Base-by-base conservation (phyloP, 169 alveolate genomes). In the Babesia sp. region DNA sequence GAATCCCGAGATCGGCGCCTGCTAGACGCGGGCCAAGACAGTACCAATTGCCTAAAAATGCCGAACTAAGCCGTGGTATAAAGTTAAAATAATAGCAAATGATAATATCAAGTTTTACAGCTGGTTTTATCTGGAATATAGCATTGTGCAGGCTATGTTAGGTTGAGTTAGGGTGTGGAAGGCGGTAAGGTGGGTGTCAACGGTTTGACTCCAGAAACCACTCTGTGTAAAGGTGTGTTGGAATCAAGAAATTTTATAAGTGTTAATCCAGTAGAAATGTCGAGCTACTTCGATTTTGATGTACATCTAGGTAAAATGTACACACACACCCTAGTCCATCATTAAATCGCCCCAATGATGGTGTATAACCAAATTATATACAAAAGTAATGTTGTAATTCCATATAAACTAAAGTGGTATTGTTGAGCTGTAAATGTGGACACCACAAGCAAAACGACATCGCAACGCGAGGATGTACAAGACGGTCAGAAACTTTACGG, bases 371-470 rank as follows among this genome's bases (percentile, higher is more conserved):
- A 39, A 39, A 39, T 39, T 9, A 39, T 39, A 39, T 39, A n/a
- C 46, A 9, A 14, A 39, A 39, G 46, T 39, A 9, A 39, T 39
- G 46, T 39, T 9, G 14, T 39, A 39, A 39, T 39, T 39, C 46
- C 14, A 14, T 39, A 39, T 39, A 39, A 8, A 9, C 8, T 39
- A 39, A 9, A 14, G 8, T 39, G 8, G 8, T 14, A 39, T 8
- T 39, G 8, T 8, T 8, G 14, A 39, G 8, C 14, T 14, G 8
- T 14, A 39, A 14, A 9, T 39, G 56, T 48, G 56, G 33, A 48
- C 56, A 48, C 56, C 56, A 48, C 56, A 48, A 9, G 8, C 12
- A 48, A 48, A 48, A 48, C 56, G 18, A 48, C 56, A 48, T 48
- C 56, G 18, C 12, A 20, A 6, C 8, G 28, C 28, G 28, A 18